Evolutionary conservation across 345 rosid genomes (phyloP).

Genomic region (Hibiscus trionum): DNA sequence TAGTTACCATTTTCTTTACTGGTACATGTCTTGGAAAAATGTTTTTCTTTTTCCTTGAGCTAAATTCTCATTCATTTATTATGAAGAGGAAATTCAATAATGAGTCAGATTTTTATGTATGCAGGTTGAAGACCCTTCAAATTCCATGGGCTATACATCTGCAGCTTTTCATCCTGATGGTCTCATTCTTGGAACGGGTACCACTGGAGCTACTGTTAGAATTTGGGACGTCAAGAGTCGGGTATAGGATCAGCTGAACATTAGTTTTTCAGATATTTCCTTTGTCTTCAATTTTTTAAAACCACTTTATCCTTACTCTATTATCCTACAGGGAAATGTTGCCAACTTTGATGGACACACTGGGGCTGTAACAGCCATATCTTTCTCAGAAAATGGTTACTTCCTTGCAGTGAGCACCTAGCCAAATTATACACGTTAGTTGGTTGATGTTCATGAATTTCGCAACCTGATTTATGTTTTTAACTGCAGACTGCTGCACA

Average conservation of each 20-base stretch:
- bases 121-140: constrained; percentile 64
- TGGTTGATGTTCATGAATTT: neutral
- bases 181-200: constrained; percentile 96
- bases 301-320: neutral
- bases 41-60: neutral
- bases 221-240: constrained; percentile 98
- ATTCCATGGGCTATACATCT: constrained; percentile 66
- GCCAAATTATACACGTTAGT: constrained; percentile 1
- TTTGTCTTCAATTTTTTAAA: neutral
- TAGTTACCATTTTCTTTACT: neutral
- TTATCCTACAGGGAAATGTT: constrained; percentile 62
- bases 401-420: constrained; percentile 69
- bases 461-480: constrained; percentile 22
- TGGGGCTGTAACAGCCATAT: constrained; percentile 83
- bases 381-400: constrained; percentile 97
- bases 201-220: constrained; percentile 72
- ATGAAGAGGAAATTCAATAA: neutral
- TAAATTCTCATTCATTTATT: neutral
- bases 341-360: constrained; percentile 83
- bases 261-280: neutral
- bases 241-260: constrained; percentile 30
- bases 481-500: constrained; percentile 75
- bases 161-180: constrained; percentile 99
- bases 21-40: neutral
- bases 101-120: constrained; percentile 9